Conservation (phyloP, 2,329 filamentous ascomycete species). For the Diplocarpon mali region DNA sequence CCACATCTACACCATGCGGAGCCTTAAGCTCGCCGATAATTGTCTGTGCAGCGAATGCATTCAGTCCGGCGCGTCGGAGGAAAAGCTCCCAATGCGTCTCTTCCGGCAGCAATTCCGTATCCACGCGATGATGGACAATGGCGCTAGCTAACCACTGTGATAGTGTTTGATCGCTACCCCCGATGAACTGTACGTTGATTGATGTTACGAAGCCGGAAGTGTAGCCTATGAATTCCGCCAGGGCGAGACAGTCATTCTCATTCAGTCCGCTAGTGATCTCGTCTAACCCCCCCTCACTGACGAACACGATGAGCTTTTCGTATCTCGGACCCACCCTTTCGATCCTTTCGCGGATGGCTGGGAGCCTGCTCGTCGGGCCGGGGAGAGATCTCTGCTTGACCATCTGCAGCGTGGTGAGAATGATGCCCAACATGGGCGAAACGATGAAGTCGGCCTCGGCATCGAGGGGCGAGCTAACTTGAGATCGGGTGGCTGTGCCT, state of each 20-base stretch:
- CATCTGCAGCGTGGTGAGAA: conserved; percentile 61
- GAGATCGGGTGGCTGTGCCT: conserved; percentile 27
- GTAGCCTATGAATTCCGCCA: conserved; percentile 25
- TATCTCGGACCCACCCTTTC: conserved; percentile 45
- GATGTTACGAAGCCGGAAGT: conserved; percentile 28
- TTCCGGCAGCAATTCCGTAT: conserved; percentile 34
- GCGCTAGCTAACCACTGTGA: conserved; percentile 43
- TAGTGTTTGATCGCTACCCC: conserved; percentile 39
- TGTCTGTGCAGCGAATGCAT: conserved; percentile 59
- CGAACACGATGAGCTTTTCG: conserved; percentile 54
- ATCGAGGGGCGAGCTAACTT: conserved; percentile 31
- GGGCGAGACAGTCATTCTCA: conserved; percentile 19
- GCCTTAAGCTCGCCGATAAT: conserved; percentile 40
- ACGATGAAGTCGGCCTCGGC: conserved; percentile 63
- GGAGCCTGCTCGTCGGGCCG: conserved; percentile 36
- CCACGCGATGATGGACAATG: conserved; percentile 32
- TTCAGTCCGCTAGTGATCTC: conserved; percentile 29
- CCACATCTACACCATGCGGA: conserved; percentile 18
- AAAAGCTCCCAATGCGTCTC: conserved; percentile 61
- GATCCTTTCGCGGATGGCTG: conserved; percentile 45
- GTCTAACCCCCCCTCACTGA: conserved; percentile 43
- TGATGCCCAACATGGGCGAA: conserved; percentile 55
- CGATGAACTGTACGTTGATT: conserved; percentile 36
- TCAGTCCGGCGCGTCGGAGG: conserved; percentile 53
- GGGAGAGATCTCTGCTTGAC: conserved; percentile 63